Conservation (phyloP, 768 basidiomycete species). For the Lactarius quietus region DNA sequence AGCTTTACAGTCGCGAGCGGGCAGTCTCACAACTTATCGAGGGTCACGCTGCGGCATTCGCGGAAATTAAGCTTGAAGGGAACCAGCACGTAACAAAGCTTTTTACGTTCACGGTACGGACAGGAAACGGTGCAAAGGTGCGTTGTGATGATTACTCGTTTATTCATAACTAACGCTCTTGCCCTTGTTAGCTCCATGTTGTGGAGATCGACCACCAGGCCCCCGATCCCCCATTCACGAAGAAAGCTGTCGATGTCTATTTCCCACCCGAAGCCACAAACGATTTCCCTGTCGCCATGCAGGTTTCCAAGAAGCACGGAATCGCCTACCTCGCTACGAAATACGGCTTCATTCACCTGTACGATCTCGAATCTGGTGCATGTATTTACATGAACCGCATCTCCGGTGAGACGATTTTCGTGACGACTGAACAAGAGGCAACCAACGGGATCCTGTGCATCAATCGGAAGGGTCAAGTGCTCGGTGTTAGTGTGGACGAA, state of each 20-base stretch:
- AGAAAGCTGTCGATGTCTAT: slow-evolving; percentile 98
- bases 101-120: slow-evolving; percentile 93
- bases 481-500: slow-evolving; percentile 96
- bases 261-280: slow-evolving; percentile 98
- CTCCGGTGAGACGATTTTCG: slow-evolving; percentile 98
- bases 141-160: slow-evolving; percentile 27
- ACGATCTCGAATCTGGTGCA: slow-evolving; percentile 94
- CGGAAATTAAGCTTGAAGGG: slow-evolving; percentile 87
- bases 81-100: slow-evolving; percentile 82
- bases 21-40: slow-evolving; percentile 97
- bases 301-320: slow-evolving; percentile 95
- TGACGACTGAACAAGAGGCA: slow-evolving; percentile 93
- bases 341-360: slow-evolving; percentile 98
- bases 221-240: slow-evolving; percentile 87
- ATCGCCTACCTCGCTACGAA: slow-evolving; percentile 98
- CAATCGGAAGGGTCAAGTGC: slow-evolving; percentile 98
- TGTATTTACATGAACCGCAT: slow-evolving; percentile 99
- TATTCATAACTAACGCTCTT: not conserved
- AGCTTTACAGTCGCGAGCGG: slow-evolving; percentile 89
- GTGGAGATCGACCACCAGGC: slow-evolving; percentile 97
- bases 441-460: slow-evolving; percentile 97
- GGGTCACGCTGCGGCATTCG: slow-evolving; percentile 96
- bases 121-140: slow-evolving; percentile 97
- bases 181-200: slow-evolving; percentile 73
- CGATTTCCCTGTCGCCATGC: slow-evolving; percentile 99